These are phyloP conservation scores for Penicillium brasilianum DNA, from an alignment of 2,329 filamentous ascomycete species.

Conservation along the genomic window DNA sequence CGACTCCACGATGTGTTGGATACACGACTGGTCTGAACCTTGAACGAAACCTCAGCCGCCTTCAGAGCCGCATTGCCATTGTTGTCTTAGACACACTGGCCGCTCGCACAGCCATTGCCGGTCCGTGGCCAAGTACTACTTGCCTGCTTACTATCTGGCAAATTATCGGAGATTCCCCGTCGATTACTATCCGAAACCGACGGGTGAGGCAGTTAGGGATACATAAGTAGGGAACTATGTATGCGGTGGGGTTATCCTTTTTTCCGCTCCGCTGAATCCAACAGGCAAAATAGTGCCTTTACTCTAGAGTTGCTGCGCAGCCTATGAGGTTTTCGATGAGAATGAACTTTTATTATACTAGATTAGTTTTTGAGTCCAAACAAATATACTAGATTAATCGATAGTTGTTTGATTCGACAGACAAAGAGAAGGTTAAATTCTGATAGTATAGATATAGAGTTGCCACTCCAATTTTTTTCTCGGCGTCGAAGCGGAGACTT, in stretches of 20 bases:
- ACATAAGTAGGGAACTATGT: not conserved
- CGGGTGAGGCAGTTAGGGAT: not conserved
- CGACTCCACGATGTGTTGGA: not conserved
- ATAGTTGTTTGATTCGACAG: not conserved
- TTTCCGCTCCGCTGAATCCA: not conserved
- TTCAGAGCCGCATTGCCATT: not conserved
- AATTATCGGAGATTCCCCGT: not conserved
- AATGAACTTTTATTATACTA: not conserved
- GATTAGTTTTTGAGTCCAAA: not conserved
- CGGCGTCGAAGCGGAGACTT: slow-evolving; percentile 33
- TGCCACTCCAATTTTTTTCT: slow-evolving; percentile 38
- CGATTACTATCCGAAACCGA: not conserved
- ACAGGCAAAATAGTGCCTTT: not conserved
- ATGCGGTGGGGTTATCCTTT: not conserved
- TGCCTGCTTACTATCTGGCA: not conserved
- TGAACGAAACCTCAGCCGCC: not conserved
- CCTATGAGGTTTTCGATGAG: not conserved
- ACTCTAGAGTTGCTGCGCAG: not conserved
- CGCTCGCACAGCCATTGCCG: not conserved
- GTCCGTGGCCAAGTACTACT: no score
- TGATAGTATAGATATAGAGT: slow-evolving; percentile 25
- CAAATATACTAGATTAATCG: not conserved
- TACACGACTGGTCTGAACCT: not conserved
- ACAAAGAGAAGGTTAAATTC: not conserved
- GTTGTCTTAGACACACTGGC: not conserved